These are phyloP conservation scores for Pichia sp. DNA, from an alignment of 1,139 yeast genomes.

Conservation along the genomic window DNA sequence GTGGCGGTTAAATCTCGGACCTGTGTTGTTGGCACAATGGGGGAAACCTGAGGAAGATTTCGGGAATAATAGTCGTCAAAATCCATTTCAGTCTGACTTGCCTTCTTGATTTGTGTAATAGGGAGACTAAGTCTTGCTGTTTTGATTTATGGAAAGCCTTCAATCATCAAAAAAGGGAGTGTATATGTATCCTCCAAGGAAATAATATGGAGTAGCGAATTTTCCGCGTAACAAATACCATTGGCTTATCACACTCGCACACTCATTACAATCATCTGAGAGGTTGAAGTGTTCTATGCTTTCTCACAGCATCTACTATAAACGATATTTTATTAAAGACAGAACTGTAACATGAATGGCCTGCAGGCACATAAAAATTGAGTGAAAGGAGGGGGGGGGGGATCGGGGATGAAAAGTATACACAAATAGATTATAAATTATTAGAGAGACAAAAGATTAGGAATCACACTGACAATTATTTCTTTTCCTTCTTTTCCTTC, in stretches of 20 bases:
- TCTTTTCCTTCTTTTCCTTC: conserved; percentile 23
- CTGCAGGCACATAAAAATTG: conserved; percentile 4
- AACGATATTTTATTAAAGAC: conserved; percentile 13
- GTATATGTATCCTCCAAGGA: neutral
- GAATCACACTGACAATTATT: conserved; percentile 6
- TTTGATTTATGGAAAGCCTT: neutral
- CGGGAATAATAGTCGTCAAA: neutral
- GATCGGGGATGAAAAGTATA: neutral
- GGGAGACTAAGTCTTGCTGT: no score
- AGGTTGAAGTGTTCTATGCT: no score
- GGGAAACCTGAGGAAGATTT: neutral
- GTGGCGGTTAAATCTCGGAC: conserved; percentile 5
- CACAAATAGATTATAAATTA: conserved; percentile 2
- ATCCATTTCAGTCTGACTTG: neutral
- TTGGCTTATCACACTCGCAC: no score
- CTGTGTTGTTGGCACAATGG: conserved; percentile 4
- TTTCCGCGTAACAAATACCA: no score
- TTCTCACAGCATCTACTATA: neutral
- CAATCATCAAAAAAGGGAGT: neutral
- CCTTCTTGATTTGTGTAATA: no score
- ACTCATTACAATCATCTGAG: no score
- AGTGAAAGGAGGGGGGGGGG: neutral
- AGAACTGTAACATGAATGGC: conserved; percentile 7
- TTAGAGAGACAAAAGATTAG: neutral
- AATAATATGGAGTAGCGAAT: neutral